Base-by-base conservation (phyloP, 306 rosid species). In the Hippophae tibetana region DNA sequence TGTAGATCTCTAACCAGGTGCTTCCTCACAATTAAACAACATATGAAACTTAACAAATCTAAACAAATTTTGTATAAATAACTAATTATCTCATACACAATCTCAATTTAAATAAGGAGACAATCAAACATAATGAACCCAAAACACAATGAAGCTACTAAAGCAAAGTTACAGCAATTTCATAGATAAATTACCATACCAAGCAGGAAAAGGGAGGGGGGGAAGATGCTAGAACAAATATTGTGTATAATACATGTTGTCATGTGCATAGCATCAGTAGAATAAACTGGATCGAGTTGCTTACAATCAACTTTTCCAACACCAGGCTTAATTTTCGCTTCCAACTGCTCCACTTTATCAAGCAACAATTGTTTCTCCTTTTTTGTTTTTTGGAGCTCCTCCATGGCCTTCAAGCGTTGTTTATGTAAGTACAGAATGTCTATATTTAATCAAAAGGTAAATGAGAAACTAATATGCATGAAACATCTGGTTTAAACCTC, bases 371-470 rank as follows among this genome's bases (percentile, higher is more conserved):
- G 64, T 7, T 84, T 86, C 77, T 86, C 95, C 58, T 43, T 48
- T 64, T 70, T 82, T 10, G 65, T 54, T 72, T 66, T 77, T 72
- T 71, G 68, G 58, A 84, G 82, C 71, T 82, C 86, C 76, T 82
- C 83, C 10, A 80, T 48, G 13, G 94, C 95, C 78, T 54, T 56
- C 42, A 67, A 75, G 42, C 95, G 90, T 25, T 82, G 83, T 52
- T 77, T 76, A 70, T 89, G 81, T 46, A 89, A 77, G 78, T 69
- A 79, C 44, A 86, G 52, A 63, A 89, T 86, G 63, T 86, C 97
- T 89, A 69, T 25, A 58, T 10, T 56, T 23, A 51, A 60, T 48
- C 58, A 65, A 54, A 57, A 60, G 54, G 52, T 31, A 53, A 56
- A 60, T 68, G 2, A n/a, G 42, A 68, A 25, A 55, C 18, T 42